phyloP scores from a whole-genome alignment of 108 stramenopile species.

The Mayamaea pseudoterrestris region DNA sequence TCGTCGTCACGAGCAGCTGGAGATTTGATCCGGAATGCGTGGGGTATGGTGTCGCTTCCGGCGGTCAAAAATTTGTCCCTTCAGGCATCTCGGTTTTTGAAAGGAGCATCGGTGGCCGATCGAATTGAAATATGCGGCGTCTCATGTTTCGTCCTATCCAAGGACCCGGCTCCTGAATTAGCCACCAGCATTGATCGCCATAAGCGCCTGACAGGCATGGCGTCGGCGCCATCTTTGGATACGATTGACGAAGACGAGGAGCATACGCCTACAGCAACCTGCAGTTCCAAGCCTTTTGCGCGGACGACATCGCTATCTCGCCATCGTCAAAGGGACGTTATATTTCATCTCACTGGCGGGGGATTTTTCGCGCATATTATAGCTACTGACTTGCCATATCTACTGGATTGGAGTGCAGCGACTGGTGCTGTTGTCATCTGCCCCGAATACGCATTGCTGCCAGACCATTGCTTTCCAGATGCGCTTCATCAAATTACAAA shows the following conservation, averaged over 20 bases:
- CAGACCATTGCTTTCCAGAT: slow-evolving; percentile 57
- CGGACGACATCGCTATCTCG: slow-evolving; percentile 9
- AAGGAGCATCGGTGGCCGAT: slow-evolving; percentile 70
- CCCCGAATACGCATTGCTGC: slow-evolving; percentile 71
- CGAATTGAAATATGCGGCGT: slow-evolving; percentile 58
- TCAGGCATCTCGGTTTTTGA: slow-evolving; percentile 57
- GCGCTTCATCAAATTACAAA: slow-evolving; percentile 41
- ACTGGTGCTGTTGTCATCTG: slow-evolving; percentile 67
- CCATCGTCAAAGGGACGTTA: slow-evolving; percentile 39
- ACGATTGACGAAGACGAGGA: slow-evolving; percentile 48
- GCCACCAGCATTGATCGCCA: slow-evolving; percentile 17
- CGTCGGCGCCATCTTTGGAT: slow-evolving; percentile 15
- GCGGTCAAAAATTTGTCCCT: slow-evolving; percentile 56
- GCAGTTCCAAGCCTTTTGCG: slow-evolving; percentile 13
- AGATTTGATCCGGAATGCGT: slow-evolving; percentile 63
- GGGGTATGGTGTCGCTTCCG: slow-evolving; percentile 71
- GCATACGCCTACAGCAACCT: slow-evolving; percentile 2
- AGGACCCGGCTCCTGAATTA: slow-evolving; percentile 46
- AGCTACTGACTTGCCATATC: slow-evolving; percentile 66
- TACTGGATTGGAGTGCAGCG: slow-evolving; percentile 67
- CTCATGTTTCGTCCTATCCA: slow-evolving; percentile 60
- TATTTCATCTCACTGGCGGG: slow-evolving; percentile 73
- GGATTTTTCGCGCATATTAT: slow-evolving; percentile 79
- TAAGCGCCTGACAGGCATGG: slow-evolving; percentile 10
- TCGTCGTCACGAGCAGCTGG: slow-evolving; percentile 20